Conservation (phyloP, 129 eudicot genomes). For the carrot (Daucus carota) region DH1_v3.0 NC_030381.2:48605001-48605500, state of each 20-base stretch:
- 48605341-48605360: not conserved
- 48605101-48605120: constrained; percentile 10
- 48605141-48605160: not conserved
- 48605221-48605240: not conserved
- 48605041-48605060: constrained; percentile 37
- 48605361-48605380: not conserved
- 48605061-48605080: not conserved
- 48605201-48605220: not conserved
- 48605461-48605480: not conserved
- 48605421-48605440: not conserved
- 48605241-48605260: not conserved
- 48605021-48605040: constrained; percentile 79
- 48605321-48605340: not conserved
- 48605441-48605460: not conserved
- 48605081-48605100: constrained; percentile 2
- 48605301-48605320: not conserved
- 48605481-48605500: not conserved
- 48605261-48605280: not conserved
- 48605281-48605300: not conserved
- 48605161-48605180: not conserved
- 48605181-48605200: not conserved
- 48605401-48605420: not conserved
- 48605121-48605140: not conserved
- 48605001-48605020: constrained; percentile 88
- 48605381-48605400: not conserved